Base-by-base conservation (phyloP, 306 rosid species). In the Fagus sylvatica region DNA sequence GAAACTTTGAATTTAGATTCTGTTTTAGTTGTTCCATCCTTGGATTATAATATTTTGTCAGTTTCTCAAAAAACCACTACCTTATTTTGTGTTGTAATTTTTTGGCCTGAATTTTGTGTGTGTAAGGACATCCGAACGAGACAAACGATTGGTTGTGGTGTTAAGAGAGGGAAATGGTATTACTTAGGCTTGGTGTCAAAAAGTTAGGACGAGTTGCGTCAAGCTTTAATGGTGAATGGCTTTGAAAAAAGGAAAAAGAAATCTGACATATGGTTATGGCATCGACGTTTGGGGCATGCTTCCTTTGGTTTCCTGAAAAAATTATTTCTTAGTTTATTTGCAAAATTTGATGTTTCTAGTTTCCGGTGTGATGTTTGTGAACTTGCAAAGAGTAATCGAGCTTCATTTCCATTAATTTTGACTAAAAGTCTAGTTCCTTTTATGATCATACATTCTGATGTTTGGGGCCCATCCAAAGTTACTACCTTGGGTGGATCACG, bases 1-100 rank as follows among this genome's bases (percentile, higher is more conserved):
- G 4, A 4, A n/a, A 41, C 54, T 46, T 69, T 69, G 16, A 42
- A 69, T 46, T 28, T 70, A 22, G 74, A 70, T 46, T 70, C 57
- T 16, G 0, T 70, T 9, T 70, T 42, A 19, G 56, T 19, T 19
- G 15, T 19, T 46, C 56, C 74, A 42, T 70, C 55, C 12, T 70
- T 70, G 6, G 15, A 22, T 22, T 22, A 22, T 22, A 22, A 22
- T 22, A 0, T 22, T 22, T 22, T 22, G 28, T 22, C 28, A 42
- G 28, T 22, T 22, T 22, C 28, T 22, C 28, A 22, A 22, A 22
- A 0, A 70, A 70, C 57, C 74, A 70, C 15, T 16, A 22, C 74
- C n/a, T 70, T 70, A 28, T 70, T 56, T 70, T 70, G 55, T 70
- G 28, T 70, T 42, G 55, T 70, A 70, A 70, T 46, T 42, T 70